Evolutionary conservation across 2,329 filamentous ascomycete genomes (phyloP).

Genomic region (Diaporthe helianthi): DNA sequence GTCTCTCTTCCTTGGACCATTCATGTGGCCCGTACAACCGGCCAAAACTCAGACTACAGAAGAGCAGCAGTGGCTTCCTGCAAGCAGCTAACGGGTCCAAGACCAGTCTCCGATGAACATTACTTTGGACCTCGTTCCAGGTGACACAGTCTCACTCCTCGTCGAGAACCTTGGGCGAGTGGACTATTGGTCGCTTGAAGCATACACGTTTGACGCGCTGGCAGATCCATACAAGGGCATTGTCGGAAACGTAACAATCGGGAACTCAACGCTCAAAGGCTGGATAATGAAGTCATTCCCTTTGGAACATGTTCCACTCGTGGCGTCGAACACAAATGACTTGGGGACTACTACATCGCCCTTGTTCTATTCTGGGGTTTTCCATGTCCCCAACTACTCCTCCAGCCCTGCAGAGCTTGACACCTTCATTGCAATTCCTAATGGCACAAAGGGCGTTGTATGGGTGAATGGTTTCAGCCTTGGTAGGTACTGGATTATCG

Average conservation of each 20-base stretch:
- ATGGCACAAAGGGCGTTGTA: conserved; percentile 29
- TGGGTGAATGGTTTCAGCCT: conserved; percentile 34
- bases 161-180: conserved; percentile 60
- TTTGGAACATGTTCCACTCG: neutral
- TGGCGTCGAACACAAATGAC: neutral
- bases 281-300: conserved; percentile 28
- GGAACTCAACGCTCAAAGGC: conserved; percentile 26
- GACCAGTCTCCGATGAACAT: conserved; percentile 45
- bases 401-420: conserved; percentile 26
- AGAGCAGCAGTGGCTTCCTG: neutral
- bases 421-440: conserved; percentile 29
- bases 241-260: conserved; percentile 50
- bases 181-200: conserved; percentile 45
- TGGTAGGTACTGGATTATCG: conserved; percentile 32
- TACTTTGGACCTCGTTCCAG: conserved; percentile 45
- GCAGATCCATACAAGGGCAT: conserved; percentile 56
- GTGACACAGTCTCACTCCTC: conserved; percentile 51
- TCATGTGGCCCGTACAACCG: neutral
- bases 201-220: conserved; percentile 43
- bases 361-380: conserved; percentile 24
- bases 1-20: neutral
- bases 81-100: neutral
- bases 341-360: neutral
- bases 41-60: too few relatives aligned
- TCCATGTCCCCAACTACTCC: conserved; percentile 16